Base-by-base conservation (phyloP, 208 protist species). In the Leishmania aethiopica region DNA sequence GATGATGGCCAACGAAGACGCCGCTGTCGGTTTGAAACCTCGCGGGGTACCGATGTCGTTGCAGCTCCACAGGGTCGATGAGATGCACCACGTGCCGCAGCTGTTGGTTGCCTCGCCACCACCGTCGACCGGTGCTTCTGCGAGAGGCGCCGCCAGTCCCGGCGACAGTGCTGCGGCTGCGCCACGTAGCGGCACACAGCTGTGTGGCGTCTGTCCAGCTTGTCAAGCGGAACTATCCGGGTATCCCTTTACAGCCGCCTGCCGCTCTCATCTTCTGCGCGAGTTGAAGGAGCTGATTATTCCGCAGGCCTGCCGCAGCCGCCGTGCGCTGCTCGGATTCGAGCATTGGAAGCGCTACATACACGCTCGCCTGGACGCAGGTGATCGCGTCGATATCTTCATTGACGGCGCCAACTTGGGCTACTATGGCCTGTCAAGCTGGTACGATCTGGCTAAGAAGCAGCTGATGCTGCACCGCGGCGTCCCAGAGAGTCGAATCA, bases 341-440 rank as follows among this genome's bases (percentile, higher is more conserved):
- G 86, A 88, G 62, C 72, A 85, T 64, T 95, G 90, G 89, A 55
- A 72, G 69, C 90, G 89, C 3, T 95, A 90, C 77, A 77, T 95
- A 0, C 69, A 83, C 22, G 62, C 72, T 11, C 91, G 88, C 62
- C 76, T 47, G 53, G 79, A 77, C 28, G 40, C 66, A 42, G 72
- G 75, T 49, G 79, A 89, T 59, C 83, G 73, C 77, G 81, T 85
- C 70, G 87, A 90, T 66, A 53, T 93, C 37, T 84, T 97, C 75
- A 96, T 97, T 82, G 94, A 97, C 77, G 94, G 94, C 53, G 94
- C 94, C 13, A 97, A 97, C 73, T 66, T 97, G 45, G 94, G 94
- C 45, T 97, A 97, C 84, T 97, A 96, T 84, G 94, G 94, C 2
- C 90, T 97, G n/a, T 93, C 86, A 42, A 89, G 77, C 66, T 97